Evolutionary conservation across 1,139 yeast genomes (phyloP), one percentile per base, ranked within the genome.

Genomic region (Candida anutae): DNA sequence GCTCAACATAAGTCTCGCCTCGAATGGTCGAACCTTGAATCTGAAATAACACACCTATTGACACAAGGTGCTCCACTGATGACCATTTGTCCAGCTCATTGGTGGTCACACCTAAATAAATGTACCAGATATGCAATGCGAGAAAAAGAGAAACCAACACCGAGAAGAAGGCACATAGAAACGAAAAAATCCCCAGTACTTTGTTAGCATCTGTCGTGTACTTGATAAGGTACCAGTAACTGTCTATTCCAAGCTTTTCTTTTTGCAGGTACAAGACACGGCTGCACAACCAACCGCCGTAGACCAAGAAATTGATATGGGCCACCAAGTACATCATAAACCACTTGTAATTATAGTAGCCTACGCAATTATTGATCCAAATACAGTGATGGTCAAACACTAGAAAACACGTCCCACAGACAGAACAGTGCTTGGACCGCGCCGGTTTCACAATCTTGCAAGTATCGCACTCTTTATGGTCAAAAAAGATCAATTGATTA

Each of bases 311-410:
- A 37, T 68, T 50, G 21, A 69, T 49, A 36, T 83, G 79, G 20
- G 76, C 57, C 1, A 66, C 21, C 25, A 90, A 54, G 43, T 79
- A 88, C 6, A 56, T 36, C 29, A 82, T 43, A 46, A 90, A 90
- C 69, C 77, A 83, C 25, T 70, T 59, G 52, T 75, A 82, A 46
- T 90, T 90, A 28, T 72, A 64, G 42, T 68, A 68, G 0, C 96
- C 97, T 18, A 90, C 71, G 53, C 97, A 90, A 46, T 83, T 87
- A 55, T 88, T 88, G 33, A 88, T 58, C 95, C 96, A 90, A n/a
- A 85, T 55, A 48, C 98, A 90, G 54, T 90, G 97, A 48, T 90
- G 98, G 49, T 90, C 98, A 42, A 69, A 75, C 35, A 80, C 48
- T 20, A 77, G 57, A 4, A 80, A 62, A 48, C 98, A 90, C 15